Evolutionary conservation across 1,139 yeast species (phyloP).

Genomic region (Magnusiomyces sp.): DNA sequence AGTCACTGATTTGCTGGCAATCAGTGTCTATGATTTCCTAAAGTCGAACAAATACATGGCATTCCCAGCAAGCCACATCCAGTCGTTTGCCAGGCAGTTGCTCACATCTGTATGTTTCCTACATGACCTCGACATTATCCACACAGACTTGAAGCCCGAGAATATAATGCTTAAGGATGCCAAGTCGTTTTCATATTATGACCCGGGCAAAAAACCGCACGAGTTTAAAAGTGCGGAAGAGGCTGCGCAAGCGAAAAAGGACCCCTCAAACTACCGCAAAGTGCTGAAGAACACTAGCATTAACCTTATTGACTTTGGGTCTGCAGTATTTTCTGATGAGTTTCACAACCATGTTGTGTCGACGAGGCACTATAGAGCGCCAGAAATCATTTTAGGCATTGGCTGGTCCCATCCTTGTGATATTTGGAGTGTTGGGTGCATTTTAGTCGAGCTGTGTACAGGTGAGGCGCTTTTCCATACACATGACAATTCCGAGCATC

Average conservation of each 20-base stretch:
- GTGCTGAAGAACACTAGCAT: constrained; percentile 64
- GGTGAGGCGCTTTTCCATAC: constrained; percentile 97
- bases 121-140: constrained; percentile 83
- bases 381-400: constrained; percentile 84
- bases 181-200: constrained; percentile 14
- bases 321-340: constrained; percentile 89
- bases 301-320: constrained; percentile 90
- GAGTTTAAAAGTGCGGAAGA: not conserved
- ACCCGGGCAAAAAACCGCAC: constrained; percentile 1
- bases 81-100: constrained; percentile 78
- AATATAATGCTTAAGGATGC: constrained; percentile 58
- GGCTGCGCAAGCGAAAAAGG: not conserved
- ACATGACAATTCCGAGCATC: constrained; percentile 87
- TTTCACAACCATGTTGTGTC: constrained; percentile 89
- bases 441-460: constrained; percentile 78
- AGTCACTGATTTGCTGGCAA: constrained; percentile 79
- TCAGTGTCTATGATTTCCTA: constrained; percentile 83
- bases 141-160: constrained; percentile 94
- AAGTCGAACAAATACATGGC: constrained; percentile 57
- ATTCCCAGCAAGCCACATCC: constrained; percentile 77
- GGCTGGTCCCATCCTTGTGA: constrained; percentile 97
- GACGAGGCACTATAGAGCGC: constrained; percentile 91
- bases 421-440: constrained; percentile 95
- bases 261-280: constrained; percentile 12
- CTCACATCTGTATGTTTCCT: constrained; percentile 79